phyloP scores from a whole-genome alignment of 768 basidiomycete species.

The Astraeus odoratus region DNA sequence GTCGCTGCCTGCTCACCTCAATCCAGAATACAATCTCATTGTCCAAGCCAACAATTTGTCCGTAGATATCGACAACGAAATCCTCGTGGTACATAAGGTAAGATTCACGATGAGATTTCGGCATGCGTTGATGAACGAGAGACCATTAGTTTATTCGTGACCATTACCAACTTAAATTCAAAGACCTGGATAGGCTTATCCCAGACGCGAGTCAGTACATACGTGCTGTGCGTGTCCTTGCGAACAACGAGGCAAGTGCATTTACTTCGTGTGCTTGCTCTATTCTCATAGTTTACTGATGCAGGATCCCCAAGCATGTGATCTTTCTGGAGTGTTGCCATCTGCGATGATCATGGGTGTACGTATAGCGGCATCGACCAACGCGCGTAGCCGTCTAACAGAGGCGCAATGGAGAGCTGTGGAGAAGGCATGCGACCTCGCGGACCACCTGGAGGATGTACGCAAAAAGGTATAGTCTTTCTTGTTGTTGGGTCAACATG shows the following conservation, averaged over 20 bases:
- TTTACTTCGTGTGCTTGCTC: neutral
- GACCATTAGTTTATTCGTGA: conserved; percentile 84
- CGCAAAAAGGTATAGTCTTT: conserved; percentile 62
- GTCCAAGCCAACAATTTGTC: conserved; percentile 97
- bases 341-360: conserved; percentile 94
- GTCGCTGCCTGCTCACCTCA: conserved; percentile 74
- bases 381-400: conserved; percentile 65
- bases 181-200: conserved; percentile 93
- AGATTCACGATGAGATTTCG: conserved; percentile 8
- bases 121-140: conserved; percentile 6
- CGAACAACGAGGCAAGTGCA: conserved; percentile 65
- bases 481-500: neutral
- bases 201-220: conserved; percentile 90
- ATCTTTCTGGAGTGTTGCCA: conserved; percentile 73
- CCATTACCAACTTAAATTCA: conserved; percentile 92
- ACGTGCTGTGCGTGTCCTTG: conserved; percentile 81
- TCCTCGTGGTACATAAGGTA: conserved; percentile 93
- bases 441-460: conserved; percentile 81
- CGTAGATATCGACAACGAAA: conserved; percentile 98
- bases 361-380: conserved; percentile 90
- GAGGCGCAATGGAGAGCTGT: conserved; percentile 75
- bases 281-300: conserved; percentile 2
- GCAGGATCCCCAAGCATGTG: conserved; percentile 83
- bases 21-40: conserved; percentile 94
- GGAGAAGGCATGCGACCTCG: conserved; percentile 80